These are phyloP conservation scores for Capsicum chinense DNA, from an alignment of 257 asterid genomes.

Conservation along the genomic window DNA sequence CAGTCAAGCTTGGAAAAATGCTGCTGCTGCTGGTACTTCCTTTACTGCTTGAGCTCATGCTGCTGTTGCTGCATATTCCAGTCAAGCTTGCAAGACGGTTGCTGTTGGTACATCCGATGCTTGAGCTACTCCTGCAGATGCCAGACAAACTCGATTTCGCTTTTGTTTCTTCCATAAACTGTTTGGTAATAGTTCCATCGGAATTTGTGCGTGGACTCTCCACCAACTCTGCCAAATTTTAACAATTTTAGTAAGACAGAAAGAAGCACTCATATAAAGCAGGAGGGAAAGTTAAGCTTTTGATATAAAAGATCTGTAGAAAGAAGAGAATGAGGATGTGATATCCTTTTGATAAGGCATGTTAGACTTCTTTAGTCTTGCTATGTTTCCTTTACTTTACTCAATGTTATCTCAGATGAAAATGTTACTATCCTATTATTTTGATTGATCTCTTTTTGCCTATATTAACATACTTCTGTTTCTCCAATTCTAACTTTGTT, in stretches of 20 bases:
- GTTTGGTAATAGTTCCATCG: conserved; percentile 36
- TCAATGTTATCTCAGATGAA: conserved; percentile 41
- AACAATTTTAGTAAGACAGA: conserved; percentile 25
- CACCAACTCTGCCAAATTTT: conserved; percentile 41
- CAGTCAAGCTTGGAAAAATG: conserved; percentile 52
- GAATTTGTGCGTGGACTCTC: conserved; percentile 48
- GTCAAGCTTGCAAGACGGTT: conserved; percentile 65
- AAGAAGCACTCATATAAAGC: conserved; percentile 28
- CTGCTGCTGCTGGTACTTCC: conserved; percentile 39
- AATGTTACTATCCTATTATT: conserved; percentile 37
- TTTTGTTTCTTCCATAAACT: conserved; percentile 52
- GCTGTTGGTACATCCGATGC: conserved; percentile 40
- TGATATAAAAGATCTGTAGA: conserved; percentile 35
- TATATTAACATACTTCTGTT: conserved; percentile 18
- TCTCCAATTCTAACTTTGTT: conserved; percentile 36
- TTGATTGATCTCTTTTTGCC: conserved; percentile 31
- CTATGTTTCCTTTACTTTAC: conserved; percentile 43
- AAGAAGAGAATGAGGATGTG: conserved; percentile 37
- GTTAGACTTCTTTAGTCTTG: conserved; percentile 22
- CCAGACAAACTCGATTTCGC: conserved; percentile 42
- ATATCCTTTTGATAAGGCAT: conserved; percentile 35
- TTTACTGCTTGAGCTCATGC: conserved; percentile 48
- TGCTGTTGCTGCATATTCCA: conserved; percentile 52
- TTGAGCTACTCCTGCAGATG: conserved; percentile 48
- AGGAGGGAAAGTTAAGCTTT: conserved; percentile 38